These are phyloP conservation scores for Leishmania mexicana DNA, from an alignment of 208 protist species.

Conservation along the genomic window DNA sequence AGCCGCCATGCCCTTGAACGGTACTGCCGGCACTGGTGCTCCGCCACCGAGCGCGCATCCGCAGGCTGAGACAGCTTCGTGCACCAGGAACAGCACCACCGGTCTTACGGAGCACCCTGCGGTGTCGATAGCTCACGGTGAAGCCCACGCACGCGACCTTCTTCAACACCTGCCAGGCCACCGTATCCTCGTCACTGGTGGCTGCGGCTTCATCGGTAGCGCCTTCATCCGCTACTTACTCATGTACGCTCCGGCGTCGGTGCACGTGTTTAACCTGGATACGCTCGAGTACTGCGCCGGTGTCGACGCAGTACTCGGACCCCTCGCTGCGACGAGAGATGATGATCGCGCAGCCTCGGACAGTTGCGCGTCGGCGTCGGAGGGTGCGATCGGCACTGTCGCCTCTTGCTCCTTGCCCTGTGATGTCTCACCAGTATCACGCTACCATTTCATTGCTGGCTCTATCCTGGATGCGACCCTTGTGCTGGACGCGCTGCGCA, in stretches of 20 bases:
- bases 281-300: slow-evolving; percentile 92
- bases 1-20: background rate
- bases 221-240: slow-evolving; percentile 81
- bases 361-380: slow-evolving; percentile 1
- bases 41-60: background rate
- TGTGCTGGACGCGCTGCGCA: slow-evolving; percentile 63
- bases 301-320: background rate
- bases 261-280: slow-evolving; percentile 86
- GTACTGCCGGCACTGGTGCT: background rate
- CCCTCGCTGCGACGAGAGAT: slow-evolving; percentile 5
- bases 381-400: slow-evolving; percentile 38
- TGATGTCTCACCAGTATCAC: slow-evolving; percentile 1
- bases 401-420: background rate
- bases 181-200: slow-evolving; percentile 78
- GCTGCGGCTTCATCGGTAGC: slow-evolving; percentile 82
- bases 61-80: background rate
- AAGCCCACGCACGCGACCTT: slow-evolving; percentile 5
- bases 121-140: background rate
- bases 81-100: background rate
- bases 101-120: background rate
- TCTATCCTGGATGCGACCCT: slow-evolving; percentile 77
- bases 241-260: slow-evolving; percentile 50
- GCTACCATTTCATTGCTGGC: slow-evolving; percentile 88
- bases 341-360: background rate
- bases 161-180: slow-evolving; percentile 35